Conservation (phyloP, 2,329 filamentous ascomycete species). For the Daldinia eschscholtzii region DNA sequence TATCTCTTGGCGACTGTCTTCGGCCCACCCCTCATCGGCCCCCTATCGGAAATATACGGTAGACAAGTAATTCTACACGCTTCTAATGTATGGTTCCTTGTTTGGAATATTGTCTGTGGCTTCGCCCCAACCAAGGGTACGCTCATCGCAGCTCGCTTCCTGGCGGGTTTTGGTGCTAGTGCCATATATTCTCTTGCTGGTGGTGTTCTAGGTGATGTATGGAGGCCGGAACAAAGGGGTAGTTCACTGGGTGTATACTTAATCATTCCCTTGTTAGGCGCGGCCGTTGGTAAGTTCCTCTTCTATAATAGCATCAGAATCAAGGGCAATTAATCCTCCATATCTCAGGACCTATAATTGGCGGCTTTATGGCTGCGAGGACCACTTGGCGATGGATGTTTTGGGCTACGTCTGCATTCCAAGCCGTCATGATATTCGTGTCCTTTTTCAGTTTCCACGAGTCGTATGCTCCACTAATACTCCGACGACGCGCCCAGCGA, state of each 20-base stretch:
- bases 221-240: constrained; percentile 1
- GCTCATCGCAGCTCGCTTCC: constrained; percentile 17
- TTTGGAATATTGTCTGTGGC: constrained; percentile 62
- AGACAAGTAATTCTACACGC: constrained; percentile 57
- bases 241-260: neutral
- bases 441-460: constrained; percentile 52
- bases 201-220: neutral
- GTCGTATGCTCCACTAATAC: constrained; percentile 56
- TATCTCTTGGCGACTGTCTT: constrained; percentile 58
- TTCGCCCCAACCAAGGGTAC: constrained; percentile 45
- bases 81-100: constrained; percentile 63
- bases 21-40: constrained; percentile 57
- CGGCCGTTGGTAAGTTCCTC: neutral
- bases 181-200: constrained; percentile 11
- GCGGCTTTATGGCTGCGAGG: constrained; percentile 12
- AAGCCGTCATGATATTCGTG: constrained; percentile 11
- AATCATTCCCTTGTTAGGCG: neutral
- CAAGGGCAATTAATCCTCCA: neutral
- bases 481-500: constrained; percentile 43
- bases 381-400: constrained; percentile 20
- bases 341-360: constrained; percentile 9
- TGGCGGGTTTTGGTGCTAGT: constrained; percentile 16
- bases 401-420: constrained; percentile 17
- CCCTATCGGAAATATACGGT: constrained; percentile 64
- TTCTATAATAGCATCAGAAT: neutral